Evolutionary conservation across 139 green algal species (phyloP).

Genomic region (Edaphochlamys debaryana): DNA sequence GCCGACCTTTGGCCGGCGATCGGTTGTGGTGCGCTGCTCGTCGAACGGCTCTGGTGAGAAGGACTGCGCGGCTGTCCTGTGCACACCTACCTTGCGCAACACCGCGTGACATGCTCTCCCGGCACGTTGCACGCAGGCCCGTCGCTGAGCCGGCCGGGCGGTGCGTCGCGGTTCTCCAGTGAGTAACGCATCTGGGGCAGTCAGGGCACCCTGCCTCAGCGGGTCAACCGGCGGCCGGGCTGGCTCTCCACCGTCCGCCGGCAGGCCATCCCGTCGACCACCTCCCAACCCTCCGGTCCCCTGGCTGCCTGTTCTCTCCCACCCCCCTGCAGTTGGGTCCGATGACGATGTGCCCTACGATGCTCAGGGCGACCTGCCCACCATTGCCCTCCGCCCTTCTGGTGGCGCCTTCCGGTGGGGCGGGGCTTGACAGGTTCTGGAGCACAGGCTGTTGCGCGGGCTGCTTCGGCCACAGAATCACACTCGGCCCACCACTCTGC

Average conservation of each 20-base stretch:
- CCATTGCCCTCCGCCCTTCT: not conserved
- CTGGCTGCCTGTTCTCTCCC: not conserved
- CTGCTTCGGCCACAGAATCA: not conserved
- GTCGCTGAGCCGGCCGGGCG: not conserved
- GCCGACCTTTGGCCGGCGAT: no score
- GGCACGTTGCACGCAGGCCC: no score
- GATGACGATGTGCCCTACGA: conserved; percentile 14
- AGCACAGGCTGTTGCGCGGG: no score
- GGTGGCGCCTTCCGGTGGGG: conserved; percentile 34
- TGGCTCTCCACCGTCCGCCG: no score
- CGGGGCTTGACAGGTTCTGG: not conserved
- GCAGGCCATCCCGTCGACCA: no score
- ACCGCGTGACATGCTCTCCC: no score
- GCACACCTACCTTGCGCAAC: no score
- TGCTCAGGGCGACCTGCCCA: conserved; percentile 26
- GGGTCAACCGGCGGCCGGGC: no score
- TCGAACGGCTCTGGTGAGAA: not conserved
- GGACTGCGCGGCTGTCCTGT: no score
- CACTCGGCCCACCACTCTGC: not conserved
- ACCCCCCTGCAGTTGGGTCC: not conserved
- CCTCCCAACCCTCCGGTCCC: not conserved
- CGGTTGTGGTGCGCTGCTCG: not conserved
- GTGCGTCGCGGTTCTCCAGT: not conserved
- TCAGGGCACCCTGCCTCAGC: no score
- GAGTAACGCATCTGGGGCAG: no score